A percentile compares a stretch with the other conserved stretches of the same genome.
Evolutionary conservation across 306 rosid species (phyloP).

Genomic region (Acmispon strigosus): DNA sequence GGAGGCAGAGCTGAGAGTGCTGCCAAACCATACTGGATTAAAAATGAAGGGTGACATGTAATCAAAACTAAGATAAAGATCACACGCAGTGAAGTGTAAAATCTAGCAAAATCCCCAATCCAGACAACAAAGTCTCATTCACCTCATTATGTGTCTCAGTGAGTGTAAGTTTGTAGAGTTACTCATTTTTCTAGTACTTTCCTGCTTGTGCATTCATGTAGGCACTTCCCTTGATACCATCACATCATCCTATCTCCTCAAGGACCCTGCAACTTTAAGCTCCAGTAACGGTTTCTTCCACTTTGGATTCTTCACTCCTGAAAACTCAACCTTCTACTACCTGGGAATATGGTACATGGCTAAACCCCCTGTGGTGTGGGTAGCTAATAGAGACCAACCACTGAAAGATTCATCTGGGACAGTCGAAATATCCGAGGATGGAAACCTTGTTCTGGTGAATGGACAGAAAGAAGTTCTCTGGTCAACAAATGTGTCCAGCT

Average conservation of each 20-base stretch:
- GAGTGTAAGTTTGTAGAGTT: too few species aligned
- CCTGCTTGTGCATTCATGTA: background rate
- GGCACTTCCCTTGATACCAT: background rate
- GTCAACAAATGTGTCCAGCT: constrained; percentile 24
- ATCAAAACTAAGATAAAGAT: too few species aligned
- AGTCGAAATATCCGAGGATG: constrained; percentile 19
- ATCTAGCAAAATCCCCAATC: background rate
- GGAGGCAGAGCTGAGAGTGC: too few species aligned
- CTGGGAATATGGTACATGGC: constrained; percentile 41
- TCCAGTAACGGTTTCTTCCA: constrained; percentile 15
- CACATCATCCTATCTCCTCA: constrained; percentile 16
- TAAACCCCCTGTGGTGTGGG: constrained; percentile 24
- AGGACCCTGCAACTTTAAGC: background rate
- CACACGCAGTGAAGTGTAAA: too few species aligned
- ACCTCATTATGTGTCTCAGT: background rate
- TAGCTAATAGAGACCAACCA: constrained; percentile 42
- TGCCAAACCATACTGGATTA: too few species aligned
- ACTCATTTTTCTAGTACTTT: background rate
- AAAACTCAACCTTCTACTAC: constrained; percentile 20
- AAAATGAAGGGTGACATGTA: too few species aligned
- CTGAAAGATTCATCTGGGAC: constrained; percentile 19
- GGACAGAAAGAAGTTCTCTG: constrained; percentile 19
- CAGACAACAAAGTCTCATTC: background rate
- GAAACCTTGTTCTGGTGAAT: constrained; percentile 31
- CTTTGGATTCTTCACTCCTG: constrained; percentile 44